Evolutionary conservation across 2,329 filamentous ascomycete genomes (phyloP).

Genomic region (Magnaporthiopsis poae): DNA sequence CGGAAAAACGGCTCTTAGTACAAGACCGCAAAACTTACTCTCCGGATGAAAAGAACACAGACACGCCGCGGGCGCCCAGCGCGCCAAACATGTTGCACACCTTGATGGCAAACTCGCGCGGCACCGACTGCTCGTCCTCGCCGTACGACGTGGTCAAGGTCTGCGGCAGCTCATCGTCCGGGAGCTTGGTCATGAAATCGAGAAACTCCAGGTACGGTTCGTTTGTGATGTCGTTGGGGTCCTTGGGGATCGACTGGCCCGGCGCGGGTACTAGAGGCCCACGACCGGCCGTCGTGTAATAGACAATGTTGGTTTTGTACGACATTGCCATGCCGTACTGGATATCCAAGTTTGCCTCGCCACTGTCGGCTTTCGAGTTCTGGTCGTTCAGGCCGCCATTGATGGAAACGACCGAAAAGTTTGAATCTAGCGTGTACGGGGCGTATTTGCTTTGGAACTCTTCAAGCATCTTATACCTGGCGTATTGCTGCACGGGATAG

Average conservation of each 20-base stretch:
- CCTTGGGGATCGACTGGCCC: constrained; percentile 27
- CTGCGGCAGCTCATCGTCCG: constrained; percentile 38
- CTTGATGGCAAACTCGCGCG: constrained; percentile 37
- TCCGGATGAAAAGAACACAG: constrained; percentile 40
- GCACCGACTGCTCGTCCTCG: constrained; percentile 47
- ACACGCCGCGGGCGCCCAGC: constrained; percentile 41
- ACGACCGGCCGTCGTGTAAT: constrained; percentile 35
- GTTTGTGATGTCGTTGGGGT: constrained; percentile 30
- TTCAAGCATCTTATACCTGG: constrained; percentile 31
- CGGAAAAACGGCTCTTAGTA: neutral
- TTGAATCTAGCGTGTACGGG: constrained; percentile 11
- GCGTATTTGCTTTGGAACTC: constrained; percentile 20
- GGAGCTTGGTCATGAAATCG: constrained; percentile 35
- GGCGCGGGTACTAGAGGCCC: constrained; percentile 17
- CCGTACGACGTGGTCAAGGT: constrained; percentile 51
- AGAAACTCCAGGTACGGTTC: constrained; percentile 49
- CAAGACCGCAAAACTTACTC: constrained; percentile 22
- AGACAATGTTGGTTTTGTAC: constrained; percentile 33
- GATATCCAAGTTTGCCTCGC: constrained; percentile 38
- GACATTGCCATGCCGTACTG: constrained; percentile 36
- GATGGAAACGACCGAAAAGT: constrained; percentile 28
- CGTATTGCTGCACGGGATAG: constrained; percentile 35
- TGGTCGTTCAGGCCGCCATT: constrained; percentile 37
- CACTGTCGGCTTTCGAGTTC: constrained; percentile 20
- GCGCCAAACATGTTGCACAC: constrained; percentile 45